Evolutionary conservation across 495 filamentous ascomycete species (phyloP), one percentile per base, ranked within the genome.

Genomic region (Penicillium manginii): DNA sequence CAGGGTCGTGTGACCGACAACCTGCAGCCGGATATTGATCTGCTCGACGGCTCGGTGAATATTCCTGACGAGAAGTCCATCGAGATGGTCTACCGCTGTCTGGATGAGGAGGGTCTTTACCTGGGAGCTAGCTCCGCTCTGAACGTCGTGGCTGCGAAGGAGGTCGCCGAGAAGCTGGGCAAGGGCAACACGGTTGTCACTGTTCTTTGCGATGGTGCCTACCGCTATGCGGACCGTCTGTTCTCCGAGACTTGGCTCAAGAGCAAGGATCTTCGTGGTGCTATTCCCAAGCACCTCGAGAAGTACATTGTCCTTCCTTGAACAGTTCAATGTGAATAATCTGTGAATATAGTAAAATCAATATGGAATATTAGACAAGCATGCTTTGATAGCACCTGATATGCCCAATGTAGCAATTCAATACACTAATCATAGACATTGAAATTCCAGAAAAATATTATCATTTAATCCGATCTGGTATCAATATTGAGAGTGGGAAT

Each of bases 1-100:
- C 94, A 98, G 78, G 94, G 94, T 8, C 88, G 94, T n/a, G 82
- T 98, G 15, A 98, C 94, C 39, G 92, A 96, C 60, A 98, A 98
- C 73, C 77, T 98, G 51, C 76, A 85, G 74, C 90, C 86, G 17
- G 96, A 98, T 67, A 80, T 98, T 54, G 88, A 84, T 45, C 78
- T 96, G 23, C 63, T 98, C 31, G 93, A 97, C 72, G 92, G 88
- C n/a, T 89, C 92, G 43, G 64, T 98, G 63, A 80, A 88, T 66
- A 91, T 98, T 64, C 82, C 82, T 57, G 94, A 98, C 68, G 93
- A 92, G 79, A 94, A 94, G 83, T 92, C 84, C 61, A 92, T 98
- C 68, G 92, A 90, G 75, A 97, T 97, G 94, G 92, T 98, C 58
- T 98, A 98, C 75, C 83, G 94, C 59, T 96, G 96, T 65, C 78